Evolutionary conservation across 1,139 yeast genomes (phyloP).

Genomic region (Hyphopichia burtonii): DNA sequence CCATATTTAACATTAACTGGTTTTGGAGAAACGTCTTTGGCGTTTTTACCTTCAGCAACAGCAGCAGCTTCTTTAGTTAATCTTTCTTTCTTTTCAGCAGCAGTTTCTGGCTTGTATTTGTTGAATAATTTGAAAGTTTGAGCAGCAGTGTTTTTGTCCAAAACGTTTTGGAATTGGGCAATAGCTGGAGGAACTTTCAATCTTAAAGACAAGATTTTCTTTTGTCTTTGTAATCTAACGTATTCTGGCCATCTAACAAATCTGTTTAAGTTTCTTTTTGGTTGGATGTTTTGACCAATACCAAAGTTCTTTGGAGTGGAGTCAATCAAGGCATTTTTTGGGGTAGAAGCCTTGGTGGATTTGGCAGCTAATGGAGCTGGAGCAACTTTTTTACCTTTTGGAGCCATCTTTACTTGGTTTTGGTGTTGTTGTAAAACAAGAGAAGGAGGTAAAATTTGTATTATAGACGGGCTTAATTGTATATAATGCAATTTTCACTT

Average conservation of each 20-base stretch:
- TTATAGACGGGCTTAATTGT: background rate
- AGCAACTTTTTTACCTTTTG: conserved; percentile 78
- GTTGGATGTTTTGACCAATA: conserved; percentile 93
- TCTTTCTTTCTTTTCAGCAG: conserved; percentile 93
- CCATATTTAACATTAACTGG: conserved; percentile 92
- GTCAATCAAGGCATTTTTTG: conserved; percentile 77
- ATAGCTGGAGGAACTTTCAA: conserved; percentile 94
- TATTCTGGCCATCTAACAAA: conserved; percentile 98
- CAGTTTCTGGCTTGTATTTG: conserved; percentile 95
- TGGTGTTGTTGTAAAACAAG: conserved; percentile 1
- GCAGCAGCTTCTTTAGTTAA: conserved; percentile 94
- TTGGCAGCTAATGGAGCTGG: conserved; percentile 77
- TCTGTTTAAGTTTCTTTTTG: conserved; percentile 93
- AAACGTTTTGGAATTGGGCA: conserved; percentile 84
- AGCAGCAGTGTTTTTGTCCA: conserved; percentile 94
- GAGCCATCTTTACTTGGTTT: conserved; percentile 35
- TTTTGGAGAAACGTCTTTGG: conserved; percentile 88
- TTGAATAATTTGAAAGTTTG: conserved; percentile 88
- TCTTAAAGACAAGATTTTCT: conserved; percentile 84
- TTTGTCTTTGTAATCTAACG: conserved; percentile 93
- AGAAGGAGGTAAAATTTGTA: background rate
- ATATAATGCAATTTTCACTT: background rate
- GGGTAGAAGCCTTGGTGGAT: conserved; percentile 38
- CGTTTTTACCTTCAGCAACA: conserved; percentile 89
- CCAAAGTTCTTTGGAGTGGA: conserved; percentile 92